These are phyloP conservation scores for Pilobolus umbonatus DNA, from an alignment of 192 early-diverging fungal genomes.

Conservation along the genomic window DNA sequence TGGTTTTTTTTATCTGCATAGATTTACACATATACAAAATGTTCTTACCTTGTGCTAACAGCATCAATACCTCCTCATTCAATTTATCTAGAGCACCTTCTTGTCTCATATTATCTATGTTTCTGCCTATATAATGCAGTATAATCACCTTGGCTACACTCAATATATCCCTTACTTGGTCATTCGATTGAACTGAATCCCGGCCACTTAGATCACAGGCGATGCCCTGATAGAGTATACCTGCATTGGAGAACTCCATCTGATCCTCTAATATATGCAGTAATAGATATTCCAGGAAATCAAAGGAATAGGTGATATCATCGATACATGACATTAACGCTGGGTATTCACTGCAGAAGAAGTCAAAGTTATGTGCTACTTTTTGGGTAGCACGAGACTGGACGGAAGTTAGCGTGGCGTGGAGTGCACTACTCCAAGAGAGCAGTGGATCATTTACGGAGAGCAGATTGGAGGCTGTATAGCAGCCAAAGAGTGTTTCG, in stretches of 20 bases:
- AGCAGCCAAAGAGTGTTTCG: slow-evolving; percentile 18
- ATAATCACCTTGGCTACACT: slow-evolving; percentile 9
- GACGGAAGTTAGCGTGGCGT: slow-evolving; percentile 16
- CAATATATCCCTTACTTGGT: slow-evolving; percentile 10
- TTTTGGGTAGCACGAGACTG: slow-evolving; percentile 15
- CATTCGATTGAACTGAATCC: slow-evolving; percentile 14
- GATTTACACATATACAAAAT: neutral
- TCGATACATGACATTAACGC: slow-evolving; percentile 30
- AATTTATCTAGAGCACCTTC: slow-evolving; percentile 14
- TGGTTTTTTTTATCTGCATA: neutral
- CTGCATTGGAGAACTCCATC: slow-evolving; percentile 21
- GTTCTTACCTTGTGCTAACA: slow-evolving; percentile 4
- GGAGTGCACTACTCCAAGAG: slow-evolving; percentile 12
- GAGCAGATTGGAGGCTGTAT: slow-evolving; percentile 6
- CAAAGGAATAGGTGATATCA: slow-evolving; percentile 27
- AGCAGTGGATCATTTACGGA: slow-evolving; percentile 12
- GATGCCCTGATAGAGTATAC: slow-evolving; percentile 20
- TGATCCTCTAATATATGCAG: slow-evolving; percentile 20
- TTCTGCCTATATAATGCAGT: neutral
- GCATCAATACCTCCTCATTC: neutral
- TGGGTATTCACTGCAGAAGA: slow-evolving; percentile 27
- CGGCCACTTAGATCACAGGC: slow-evolving; percentile 20
- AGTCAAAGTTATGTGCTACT: slow-evolving; percentile 25
- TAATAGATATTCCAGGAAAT: slow-evolving; percentile 26
- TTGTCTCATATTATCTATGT: slow-evolving; percentile 7